A percentile compares a stretch with the other conserved stretches of the same genome.
These are phyloP conservation scores for Apiospora rasikravindrae DNA, from an alignment of 2,329 filamentous ascomycete species.

Conservation along the genomic window DNA sequence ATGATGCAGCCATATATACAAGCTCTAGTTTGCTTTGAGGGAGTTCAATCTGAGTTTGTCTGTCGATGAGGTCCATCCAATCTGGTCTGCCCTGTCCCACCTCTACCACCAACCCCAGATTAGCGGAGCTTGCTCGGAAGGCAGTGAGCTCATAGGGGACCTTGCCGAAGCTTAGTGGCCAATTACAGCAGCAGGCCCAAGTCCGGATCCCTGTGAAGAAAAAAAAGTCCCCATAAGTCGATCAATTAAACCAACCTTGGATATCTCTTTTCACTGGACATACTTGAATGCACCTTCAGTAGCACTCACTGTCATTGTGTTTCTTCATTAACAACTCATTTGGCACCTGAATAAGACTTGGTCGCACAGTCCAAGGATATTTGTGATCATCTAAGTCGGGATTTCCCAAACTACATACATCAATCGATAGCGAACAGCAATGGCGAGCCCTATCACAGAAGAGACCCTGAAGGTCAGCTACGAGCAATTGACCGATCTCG, in stretches of 20 bases:
- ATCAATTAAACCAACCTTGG: conserved; percentile 2
- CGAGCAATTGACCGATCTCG: conserved; percentile 79
- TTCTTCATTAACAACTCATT: not conserved
- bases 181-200: not conserved
- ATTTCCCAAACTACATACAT: not conserved
- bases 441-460: conserved; percentile 7
- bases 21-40: not conserved
- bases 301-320: not conserved
- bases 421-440: not conserved
- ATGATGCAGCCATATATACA: not conserved
- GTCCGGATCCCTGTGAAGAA: conserved; percentile 2
- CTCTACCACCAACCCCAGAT: not conserved
- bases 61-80: not conserved
- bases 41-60: not conserved
- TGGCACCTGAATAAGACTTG: not conserved
- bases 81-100: not conserved
- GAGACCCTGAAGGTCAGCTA: conserved; percentile 56
- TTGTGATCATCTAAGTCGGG: not conserved
- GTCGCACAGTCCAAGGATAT: not conserved
- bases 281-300: not conserved
- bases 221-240: not conserved
- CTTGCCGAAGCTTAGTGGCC: not conserved
- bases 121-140: conserved; percentile 2
- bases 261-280: not conserved
- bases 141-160: conserved; percentile 17